Conservation (phyloP, 73 alveolate species). For the Paramecium octaurelia region DNA sequence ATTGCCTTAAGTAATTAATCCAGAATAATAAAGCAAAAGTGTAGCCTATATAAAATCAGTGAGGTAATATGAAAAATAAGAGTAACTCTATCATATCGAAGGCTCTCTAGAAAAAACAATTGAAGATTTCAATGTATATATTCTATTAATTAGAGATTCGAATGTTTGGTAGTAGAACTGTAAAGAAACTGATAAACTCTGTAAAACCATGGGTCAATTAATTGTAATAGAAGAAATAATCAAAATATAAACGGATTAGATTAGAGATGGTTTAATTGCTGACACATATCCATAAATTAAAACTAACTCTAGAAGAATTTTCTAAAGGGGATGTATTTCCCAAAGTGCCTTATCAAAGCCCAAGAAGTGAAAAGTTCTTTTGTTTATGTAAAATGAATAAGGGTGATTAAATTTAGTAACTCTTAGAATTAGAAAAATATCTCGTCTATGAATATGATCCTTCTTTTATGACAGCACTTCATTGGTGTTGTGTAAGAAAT, state of each 20-base stretch:
- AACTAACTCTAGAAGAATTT: constrained; percentile 10
- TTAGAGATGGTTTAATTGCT: not conserved
- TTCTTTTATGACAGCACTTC: constrained; percentile 16
- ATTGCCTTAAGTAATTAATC: not conserved
- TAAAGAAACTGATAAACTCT: not conserved
- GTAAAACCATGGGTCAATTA: not conserved
- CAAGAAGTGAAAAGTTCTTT: not conserved
- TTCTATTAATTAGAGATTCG: not conserved
- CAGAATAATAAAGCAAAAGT: not conserved
- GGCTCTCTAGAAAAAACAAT: not conserved
- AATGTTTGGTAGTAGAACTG: constrained; percentile 1
- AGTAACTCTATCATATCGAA: not conserved
- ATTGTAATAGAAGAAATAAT: not conserved
- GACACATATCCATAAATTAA: not conserved
- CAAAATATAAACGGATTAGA: constrained; percentile 2
- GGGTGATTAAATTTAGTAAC: not conserved
- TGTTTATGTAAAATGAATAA: not conserved
- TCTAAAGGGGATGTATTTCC: not conserved
- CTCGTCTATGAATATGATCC: constrained; percentile 40
- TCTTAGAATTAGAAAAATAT: constrained; percentile 31
- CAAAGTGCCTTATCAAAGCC: not conserved
- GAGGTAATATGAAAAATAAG: not conserved
- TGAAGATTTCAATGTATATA: constrained; percentile 3
- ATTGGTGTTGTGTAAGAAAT: constrained; percentile 9
- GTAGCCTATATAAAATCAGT: not conserved